Conservation (phyloP, 1,139 yeast genomes). For the Suhomyces bolitotheri region DNA sequence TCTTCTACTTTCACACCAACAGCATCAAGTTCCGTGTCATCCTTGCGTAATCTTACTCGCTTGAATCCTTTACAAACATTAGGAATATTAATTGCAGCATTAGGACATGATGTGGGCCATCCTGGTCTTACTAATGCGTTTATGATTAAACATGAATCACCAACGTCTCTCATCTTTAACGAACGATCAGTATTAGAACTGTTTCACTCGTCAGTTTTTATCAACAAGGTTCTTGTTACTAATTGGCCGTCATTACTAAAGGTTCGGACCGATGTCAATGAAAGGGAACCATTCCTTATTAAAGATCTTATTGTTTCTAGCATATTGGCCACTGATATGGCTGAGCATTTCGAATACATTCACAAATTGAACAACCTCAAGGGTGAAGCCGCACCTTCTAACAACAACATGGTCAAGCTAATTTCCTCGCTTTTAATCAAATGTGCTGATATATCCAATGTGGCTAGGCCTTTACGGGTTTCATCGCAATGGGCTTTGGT, state of each 20-base stretch:
- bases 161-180: constrained; percentile 61
- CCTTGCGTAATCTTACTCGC: constrained; percentile 13
- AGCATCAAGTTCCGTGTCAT: constrained; percentile 1
- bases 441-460: constrained; percentile 94
- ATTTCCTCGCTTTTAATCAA: constrained; percentile 72
- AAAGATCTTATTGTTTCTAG: constrained; percentile 42
- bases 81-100: constrained; percentile 72
- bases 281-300: constrained; percentile 20
- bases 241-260: constrained; percentile 62
- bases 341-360: constrained; percentile 78
- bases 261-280: constrained; percentile 16
- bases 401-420: constrained; percentile 41
- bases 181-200: constrained; percentile 77
- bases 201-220: constrained; percentile 75
- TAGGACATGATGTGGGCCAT: constrained; percentile 96
- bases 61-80: constrained; percentile 52
- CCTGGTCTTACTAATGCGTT: constrained; percentile 91
- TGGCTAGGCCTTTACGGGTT: constrained; percentile 72
- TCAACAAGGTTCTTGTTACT: constrained; percentile 52
- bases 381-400: constrained; percentile 21
- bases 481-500: constrained; percentile 87
- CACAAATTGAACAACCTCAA: constrained; percentile 39
- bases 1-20: constrained; percentile 31
- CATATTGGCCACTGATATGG: constrained; percentile 93
- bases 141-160: constrained; percentile 61